These are phyloP conservation scores for Phytopythium cucurbitacearum DNA, from an alignment of 352 stramenopile species.

Conservation along the genomic window DNA sequence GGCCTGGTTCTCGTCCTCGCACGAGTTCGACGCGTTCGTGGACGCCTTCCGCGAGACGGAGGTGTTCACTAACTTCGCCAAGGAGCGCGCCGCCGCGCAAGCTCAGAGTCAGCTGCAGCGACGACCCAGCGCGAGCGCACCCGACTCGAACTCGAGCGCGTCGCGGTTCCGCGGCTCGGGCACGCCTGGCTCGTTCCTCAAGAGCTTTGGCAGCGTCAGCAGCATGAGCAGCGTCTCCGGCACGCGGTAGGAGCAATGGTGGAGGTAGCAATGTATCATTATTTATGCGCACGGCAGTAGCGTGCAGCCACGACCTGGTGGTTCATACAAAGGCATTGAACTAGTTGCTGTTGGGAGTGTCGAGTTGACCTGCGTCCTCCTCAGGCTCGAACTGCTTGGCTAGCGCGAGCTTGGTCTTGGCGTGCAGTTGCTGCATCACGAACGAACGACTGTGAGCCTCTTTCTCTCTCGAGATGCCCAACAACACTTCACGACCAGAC, in stretches of 20 bases:
- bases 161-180: conserved; percentile 15
- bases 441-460: neutral
- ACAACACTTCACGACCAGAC: conserved; percentile 8
- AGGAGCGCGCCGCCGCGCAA: conserved; percentile 26
- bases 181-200: conserved; percentile 10
- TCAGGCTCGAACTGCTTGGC: conserved; percentile 9
- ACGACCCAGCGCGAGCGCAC: conserved; percentile 25
- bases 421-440: conserved; percentile 38
- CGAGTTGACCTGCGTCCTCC: neutral
- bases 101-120: conserved; percentile 22
- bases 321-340: no score
- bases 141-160: conserved; percentile 31
- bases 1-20: conserved; percentile 79
- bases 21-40: conserved; percentile 81
- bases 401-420: conserved; percentile 24
- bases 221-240: conserved; percentile 39
- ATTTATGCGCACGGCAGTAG: conserved; percentile 8
- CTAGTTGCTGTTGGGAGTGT: no score
- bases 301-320: no score
- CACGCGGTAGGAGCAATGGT: conserved; percentile 1
- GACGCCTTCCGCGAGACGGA: conserved; percentile 58
- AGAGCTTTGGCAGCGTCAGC: conserved; percentile 66
- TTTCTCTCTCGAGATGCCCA: neutral
- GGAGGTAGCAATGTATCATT: neutral
- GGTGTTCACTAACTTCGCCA: conserved; percentile 43